phyloP scores from a whole-genome alignment of 1,139 yeast genomes.

The Suhomyces taliae region DNA sequence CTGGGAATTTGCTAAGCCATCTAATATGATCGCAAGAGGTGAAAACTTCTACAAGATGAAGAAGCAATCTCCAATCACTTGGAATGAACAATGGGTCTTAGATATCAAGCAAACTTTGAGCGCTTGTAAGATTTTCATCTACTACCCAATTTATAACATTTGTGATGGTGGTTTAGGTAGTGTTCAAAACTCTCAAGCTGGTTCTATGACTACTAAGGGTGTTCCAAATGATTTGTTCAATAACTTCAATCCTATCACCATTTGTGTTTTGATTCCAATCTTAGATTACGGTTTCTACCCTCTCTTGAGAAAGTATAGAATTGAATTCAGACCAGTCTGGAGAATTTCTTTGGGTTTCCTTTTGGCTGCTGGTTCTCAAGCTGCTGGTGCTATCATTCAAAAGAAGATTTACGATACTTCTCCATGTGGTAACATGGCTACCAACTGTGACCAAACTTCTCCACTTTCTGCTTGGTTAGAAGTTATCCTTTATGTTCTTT shows the following conservation, averaged over 20 bases:
- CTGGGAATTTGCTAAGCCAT: constrained; percentile 59
- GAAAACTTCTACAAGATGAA: constrained; percentile 28
- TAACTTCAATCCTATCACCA: constrained; percentile 67
- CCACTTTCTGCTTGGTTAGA: constrained; percentile 62
- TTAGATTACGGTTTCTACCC: constrained; percentile 62
- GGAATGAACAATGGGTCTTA: constrained; percentile 60
- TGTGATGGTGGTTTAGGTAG: constrained; percentile 68
- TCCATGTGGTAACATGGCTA: constrained; percentile 44
- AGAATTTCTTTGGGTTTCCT: constrained; percentile 39
- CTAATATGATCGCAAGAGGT: constrained; percentile 47
- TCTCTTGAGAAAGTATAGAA: constrained; percentile 47
- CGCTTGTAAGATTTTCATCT: constrained; percentile 63
- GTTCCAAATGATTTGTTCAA: constrained; percentile 71
- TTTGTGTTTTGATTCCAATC: constrained; percentile 63
- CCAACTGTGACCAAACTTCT: constrained; percentile 47
- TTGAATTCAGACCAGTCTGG: constrained; percentile 38
- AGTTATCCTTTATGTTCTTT: constrained; percentile 49
- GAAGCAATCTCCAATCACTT: constrained; percentile 35
- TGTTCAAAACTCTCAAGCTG: constrained; percentile 64
- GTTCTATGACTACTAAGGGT: constrained; percentile 64
- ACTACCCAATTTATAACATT: constrained; percentile 61
- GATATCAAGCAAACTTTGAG: constrained; percentile 59
- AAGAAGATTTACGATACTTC: constrained; percentile 34
- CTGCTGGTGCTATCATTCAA: constrained; percentile 43
- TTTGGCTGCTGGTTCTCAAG: constrained; percentile 38